Conservation (phyloP, 2,329 filamentous ascomycete genomes). For the Epichloe gansuensis region DNA sequence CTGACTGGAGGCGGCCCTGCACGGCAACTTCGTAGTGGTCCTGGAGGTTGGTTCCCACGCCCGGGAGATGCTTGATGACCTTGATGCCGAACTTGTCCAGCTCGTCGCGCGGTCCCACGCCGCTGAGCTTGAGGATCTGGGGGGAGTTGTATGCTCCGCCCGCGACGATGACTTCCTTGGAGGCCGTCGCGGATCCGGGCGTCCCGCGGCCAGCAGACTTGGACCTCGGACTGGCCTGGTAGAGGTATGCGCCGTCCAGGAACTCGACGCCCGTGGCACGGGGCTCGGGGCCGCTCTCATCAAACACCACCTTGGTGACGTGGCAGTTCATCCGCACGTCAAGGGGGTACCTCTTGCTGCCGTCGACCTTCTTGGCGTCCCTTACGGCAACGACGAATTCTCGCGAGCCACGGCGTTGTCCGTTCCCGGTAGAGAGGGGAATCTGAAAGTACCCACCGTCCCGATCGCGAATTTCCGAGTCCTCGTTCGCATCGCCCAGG, state of each 20-base stretch:
- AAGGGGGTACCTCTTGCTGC: conserved; percentile 8
- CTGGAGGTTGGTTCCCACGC: conserved; percentile 43
- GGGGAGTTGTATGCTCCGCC: conserved; percentile 35
- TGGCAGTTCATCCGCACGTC: conserved; percentile 15
- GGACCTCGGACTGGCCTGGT: conserved; percentile 29
- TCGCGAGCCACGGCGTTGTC: conserved; percentile 32
- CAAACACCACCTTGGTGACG: conserved; percentile 24
- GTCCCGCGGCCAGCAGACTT: conserved; percentile 12
- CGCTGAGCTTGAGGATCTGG: conserved; percentile 32
- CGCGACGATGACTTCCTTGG: conserved; percentile 33
- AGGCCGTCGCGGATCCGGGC: conserved; percentile 17
- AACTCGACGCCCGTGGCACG: conserved; percentile 31
- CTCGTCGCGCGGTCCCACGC: conserved; percentile 28
- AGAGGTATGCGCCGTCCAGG: conserved; percentile 26
- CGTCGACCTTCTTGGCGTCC: conserved; percentile 12
- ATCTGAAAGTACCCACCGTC: conserved; percentile 29
- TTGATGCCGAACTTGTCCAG: conserved; percentile 31
- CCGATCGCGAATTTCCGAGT: conserved; percentile 30
- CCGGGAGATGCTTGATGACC: conserved; percentile 43
- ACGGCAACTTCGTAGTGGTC: conserved; percentile 18
- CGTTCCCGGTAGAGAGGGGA: conserved; percentile 30
- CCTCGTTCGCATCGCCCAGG: conserved; percentile 38
- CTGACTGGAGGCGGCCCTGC: conserved; percentile 7
- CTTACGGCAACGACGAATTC: conserved; percentile 31
- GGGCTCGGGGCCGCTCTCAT: conserved; percentile 14